Evolutionary conservation across 305 asterid species (phyloP).

Genomic region (Ilex paraguariensis): DNA sequence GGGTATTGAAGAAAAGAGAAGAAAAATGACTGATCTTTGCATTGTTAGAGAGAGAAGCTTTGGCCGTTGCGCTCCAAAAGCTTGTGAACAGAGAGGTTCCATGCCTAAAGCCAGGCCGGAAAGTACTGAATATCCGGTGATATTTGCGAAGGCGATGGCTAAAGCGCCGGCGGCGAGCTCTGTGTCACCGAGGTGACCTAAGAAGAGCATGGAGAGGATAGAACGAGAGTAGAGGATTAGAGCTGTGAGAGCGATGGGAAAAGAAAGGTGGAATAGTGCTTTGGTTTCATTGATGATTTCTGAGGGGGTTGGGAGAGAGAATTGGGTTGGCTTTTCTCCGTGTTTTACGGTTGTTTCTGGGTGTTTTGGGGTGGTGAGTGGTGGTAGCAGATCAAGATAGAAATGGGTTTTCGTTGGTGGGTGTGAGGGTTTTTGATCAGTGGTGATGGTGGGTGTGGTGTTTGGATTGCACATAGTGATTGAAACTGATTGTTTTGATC

Average conservation of each 20-base stretch:
- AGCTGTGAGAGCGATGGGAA: constrained; percentile 72
- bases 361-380: constrained; percentile 23
- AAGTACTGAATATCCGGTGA: constrained; percentile 64
- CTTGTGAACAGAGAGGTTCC: constrained; percentile 87
- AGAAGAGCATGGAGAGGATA: constrained; percentile 64
- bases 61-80: constrained; percentile 68
- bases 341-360: constrained; percentile 6
- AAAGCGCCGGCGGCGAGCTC: constrained; percentile 74
- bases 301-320: constrained; percentile 22
- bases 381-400: constrained; percentile 35
- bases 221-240: constrained; percentile 64
- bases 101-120: constrained; percentile 77
- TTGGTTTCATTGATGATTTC: constrained; percentile 40
- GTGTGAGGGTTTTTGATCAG: constrained; percentile 23
- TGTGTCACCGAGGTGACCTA: constrained; percentile 65
- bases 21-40: constrained; percentile 55
- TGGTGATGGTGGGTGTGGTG: constrained; percentile 11
- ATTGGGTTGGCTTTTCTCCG: constrained; percentile 9
- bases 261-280: constrained; percentile 43
- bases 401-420: constrained; percentile 38
- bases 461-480: constrained; percentile 60
- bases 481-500: background rate
- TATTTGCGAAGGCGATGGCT: constrained; percentile 82
- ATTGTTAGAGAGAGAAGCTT: constrained; percentile 60
- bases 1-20: constrained; percentile 48